Evolutionary conservation across 2,329 filamentous ascomycete species (phyloP), one percentile per base, ranked within the genome.

Genomic region (Fusarium decemcellulare): DNA sequence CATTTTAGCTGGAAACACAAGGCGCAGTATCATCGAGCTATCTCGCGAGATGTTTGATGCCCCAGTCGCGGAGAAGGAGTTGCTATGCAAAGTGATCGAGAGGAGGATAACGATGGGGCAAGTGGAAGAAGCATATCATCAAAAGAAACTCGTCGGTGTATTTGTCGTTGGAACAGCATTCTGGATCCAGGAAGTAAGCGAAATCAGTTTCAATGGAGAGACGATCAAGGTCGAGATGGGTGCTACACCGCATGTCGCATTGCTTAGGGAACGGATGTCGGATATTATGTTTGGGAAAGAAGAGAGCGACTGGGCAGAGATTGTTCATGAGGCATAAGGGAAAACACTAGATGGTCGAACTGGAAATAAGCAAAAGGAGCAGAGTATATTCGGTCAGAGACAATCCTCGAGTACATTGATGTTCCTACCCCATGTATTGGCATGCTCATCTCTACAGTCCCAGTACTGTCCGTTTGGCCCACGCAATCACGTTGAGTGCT

Each of bases 101-200:
- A 50, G 30, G 36, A 8, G 18, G 5, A 50, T 50, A 4, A 50
- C 47, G 2, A 50, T 50, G 47, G 29, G 5, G 2, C 29, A 50
- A 8, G 47, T 50, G 5, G 47, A 50, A 23, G 9, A 18, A 23
- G 47, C 32, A 1, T n/a, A 30, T 50, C 3, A 2, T 12, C 16
- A 50, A 8, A 16, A 16, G 8, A 30, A 30, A 7, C 16, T 50
- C 7, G 32, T 50, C 1, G 30, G 47, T 15, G 29, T 32, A 1
- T 50, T 50, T n/a, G 47, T 50, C 11, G 47, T 23, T 11, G 47
- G 47, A 8, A 50, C 47, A 5, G 47, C 47, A 23, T 50, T 50
- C 30, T 50, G 47, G 47, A 50, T 50, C 32, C 47, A 50, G 8
- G 47, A 50, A 8, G 30, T 50, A 5, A 36, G 30, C 7, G 47